Evolutionary conservation across 148 eudicot genomes (phyloP).

Genomic region (Rhododendron vialii): DNA sequence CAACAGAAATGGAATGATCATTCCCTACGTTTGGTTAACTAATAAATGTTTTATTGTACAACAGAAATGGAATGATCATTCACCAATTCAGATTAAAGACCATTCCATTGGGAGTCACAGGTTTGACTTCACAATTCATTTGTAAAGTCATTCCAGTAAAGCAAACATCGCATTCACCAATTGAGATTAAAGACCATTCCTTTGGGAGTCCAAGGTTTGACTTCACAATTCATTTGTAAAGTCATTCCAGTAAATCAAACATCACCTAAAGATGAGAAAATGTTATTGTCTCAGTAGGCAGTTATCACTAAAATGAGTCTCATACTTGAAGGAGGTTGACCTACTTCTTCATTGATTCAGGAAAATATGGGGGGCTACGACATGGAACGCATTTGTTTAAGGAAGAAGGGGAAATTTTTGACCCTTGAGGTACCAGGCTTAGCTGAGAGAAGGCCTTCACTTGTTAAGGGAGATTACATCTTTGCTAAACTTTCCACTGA

Average conservation of each 20-base stretch:
- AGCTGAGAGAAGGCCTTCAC: slow-evolving; percentile 92
- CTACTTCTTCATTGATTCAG: slow-evolving; percentile 29
- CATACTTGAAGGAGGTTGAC: not conserved
- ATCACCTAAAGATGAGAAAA: not conserved
- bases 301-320: not conserved
- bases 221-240: slow-evolving; percentile 12
- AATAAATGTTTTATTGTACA: not conserved
- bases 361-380: slow-evolving; percentile 71
- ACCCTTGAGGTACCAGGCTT: slow-evolving; percentile 84
- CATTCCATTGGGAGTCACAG: not conserved
- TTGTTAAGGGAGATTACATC: slow-evolving; percentile 59
- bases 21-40: not conserved
- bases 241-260: not conserved
- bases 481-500: slow-evolving; percentile 46
- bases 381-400: slow-evolving; percentile 63
- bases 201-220: not conserved
- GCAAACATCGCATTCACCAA: not conserved
- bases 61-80: not conserved
- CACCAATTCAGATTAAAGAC: not conserved
- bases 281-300: not conserved
- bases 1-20: not conserved
- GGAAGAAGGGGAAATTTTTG: slow-evolving; percentile 42
- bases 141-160: not conserved
- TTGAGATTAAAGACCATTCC: not conserved
- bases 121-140: slow-evolving; percentile 12